Base-by-base conservation (phyloP, 2,329 filamentous ascomycete species). In the Cordyceps cicadae region DNA sequence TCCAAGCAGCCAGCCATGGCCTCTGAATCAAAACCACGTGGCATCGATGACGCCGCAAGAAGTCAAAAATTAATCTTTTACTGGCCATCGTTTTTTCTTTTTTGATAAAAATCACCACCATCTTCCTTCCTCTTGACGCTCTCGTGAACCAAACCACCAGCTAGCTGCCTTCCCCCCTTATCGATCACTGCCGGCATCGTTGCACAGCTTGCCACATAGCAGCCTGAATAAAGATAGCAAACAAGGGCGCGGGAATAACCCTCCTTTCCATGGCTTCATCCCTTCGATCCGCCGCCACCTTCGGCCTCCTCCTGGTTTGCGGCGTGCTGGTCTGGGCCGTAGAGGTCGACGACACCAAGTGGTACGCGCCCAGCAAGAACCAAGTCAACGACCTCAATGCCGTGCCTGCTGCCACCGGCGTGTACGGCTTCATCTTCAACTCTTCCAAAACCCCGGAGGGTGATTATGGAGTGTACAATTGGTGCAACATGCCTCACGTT, bases 401-500 rank as follows among this genome's bases (percentile, higher is more conserved):
- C 5, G 85, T 82, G 0, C 70, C 91, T 54, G 77, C 80, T 61
- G 78, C 80, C 8, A 75, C 78, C 2, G 89, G 87, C 1, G 80
- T 86, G 0, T 87, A 90, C 70, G 89, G 87, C 2, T 92, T 91
- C 70, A 79, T 89, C 19, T 94, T 87, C 74, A 85, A 90, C 68
- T 80, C 81, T 39, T 90, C 87, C 1, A 65, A 74, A 1, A 81
- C 82, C 0, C 83, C 88, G 0, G 74, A 78, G 59, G 69, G 72
- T 0, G 66, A 76, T 43, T 87, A 89, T 72, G 83, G 84, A 6
- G 79, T 75, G 1, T 92, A 92, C 73, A 91, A 93, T 71, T 93
- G 81, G 80, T 94, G 90, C 73, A 92, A 94, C 69, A 94, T 94
- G 89, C 90, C 90, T 0, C 90, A 93, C 74, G 87, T 89, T n/a